phyloP scores from a whole-genome alignment of 768 basidiomycete species.

The Cyclocybe aegerita region DNA sequence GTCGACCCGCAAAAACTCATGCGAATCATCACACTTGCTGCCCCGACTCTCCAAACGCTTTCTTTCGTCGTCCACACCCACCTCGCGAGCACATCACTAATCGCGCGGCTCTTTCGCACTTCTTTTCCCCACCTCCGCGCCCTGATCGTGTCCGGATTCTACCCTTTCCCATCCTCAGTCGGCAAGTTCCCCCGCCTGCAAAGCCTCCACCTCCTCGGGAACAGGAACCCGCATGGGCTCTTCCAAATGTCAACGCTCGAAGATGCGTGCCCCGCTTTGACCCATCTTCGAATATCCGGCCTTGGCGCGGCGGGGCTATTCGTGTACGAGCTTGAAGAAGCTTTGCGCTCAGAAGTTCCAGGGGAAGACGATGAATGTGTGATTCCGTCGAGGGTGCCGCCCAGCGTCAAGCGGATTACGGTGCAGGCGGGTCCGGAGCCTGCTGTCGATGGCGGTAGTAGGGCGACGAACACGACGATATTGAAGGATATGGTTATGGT shows the following conservation, averaged over 20 bases:
- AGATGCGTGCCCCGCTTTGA: slow-evolving; percentile 37
- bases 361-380: slow-evolving; percentile 9
- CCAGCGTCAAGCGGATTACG: slow-evolving; percentile 18
- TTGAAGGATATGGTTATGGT: slow-evolving; percentile 30
- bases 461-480: neutral
- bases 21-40: slow-evolving; percentile 34
- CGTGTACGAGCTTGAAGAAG: slow-evolving; percentile 37
- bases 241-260: slow-evolving; percentile 37
- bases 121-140: slow-evolving; percentile 38
- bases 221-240: slow-evolving; percentile 49
- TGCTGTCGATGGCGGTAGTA: slow-evolving; percentile 5
- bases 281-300: slow-evolving; percentile 40
- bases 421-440: slow-evolving; percentile 28
- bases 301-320: slow-evolving; percentile 41
- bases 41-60: slow-evolving; percentile 41
- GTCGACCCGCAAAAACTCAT: slow-evolving; percentile 16
- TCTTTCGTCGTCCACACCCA: slow-evolving; percentile 33
- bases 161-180: slow-evolving; percentile 43
- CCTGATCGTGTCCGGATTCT: slow-evolving; percentile 47
- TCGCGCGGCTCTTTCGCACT: slow-evolving; percentile 42
- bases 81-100: slow-evolving; percentile 33
- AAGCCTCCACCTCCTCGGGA: slow-evolving; percentile 46
- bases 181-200: slow-evolving; percentile 31
- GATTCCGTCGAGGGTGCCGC: slow-evolving; percentile 26
- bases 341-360: slow-evolving; percentile 13